Percentiles rank a stretch among this genome's conserved stretches.
These are phyloP conservation scores for Mortierella claussenii DNA, from an alignment of 192 early-diverging fungal genomes.

Conservation along the genomic window DNA sequence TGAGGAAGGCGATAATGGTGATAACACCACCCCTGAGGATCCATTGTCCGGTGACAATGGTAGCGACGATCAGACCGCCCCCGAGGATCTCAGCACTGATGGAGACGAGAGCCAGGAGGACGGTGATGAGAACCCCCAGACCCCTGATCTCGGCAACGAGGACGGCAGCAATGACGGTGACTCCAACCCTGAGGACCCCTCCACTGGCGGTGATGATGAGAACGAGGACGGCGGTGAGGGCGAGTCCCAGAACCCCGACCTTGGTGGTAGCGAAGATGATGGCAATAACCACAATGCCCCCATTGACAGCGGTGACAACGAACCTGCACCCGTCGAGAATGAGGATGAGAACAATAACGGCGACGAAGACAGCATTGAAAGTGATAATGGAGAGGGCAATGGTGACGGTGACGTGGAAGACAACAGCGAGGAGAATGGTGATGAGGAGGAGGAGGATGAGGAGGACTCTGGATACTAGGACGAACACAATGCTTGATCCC, in stretches of 20 bases:
- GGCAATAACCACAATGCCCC: neutral
- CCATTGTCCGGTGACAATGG: neutral
- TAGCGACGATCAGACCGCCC: neutral
- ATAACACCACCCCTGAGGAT: neutral
- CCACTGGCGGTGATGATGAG: too few relatives aligned
- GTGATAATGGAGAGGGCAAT: neutral
- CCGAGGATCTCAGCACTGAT: neutral
- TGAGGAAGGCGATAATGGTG: neutral
- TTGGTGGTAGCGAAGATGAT: neutral
- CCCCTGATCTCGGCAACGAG: neutral
- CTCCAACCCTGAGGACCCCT: neutral
- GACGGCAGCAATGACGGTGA: neutral
- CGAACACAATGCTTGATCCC: too few relatives aligned
- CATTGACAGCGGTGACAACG: neutral
- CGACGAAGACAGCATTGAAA: neutral
- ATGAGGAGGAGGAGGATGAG: slow-evolving; percentile 6
- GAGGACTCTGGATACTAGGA: slow-evolving; percentile 7
- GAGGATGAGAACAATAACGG: neutral
- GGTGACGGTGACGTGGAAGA: neutral
- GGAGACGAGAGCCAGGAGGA: neutral
- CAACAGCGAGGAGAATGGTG: neutral
- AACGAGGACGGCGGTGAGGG: too few relatives aligned
- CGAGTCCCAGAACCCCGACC: too few relatives aligned
- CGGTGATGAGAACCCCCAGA: neutral
- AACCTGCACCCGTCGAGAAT: neutral